Percentiles rank a stretch among this genome's conserved stretches.
Evolutionary conservation across 306 rosid species (phyloP).

Genomic region (Vigna unguiculata): DNA sequence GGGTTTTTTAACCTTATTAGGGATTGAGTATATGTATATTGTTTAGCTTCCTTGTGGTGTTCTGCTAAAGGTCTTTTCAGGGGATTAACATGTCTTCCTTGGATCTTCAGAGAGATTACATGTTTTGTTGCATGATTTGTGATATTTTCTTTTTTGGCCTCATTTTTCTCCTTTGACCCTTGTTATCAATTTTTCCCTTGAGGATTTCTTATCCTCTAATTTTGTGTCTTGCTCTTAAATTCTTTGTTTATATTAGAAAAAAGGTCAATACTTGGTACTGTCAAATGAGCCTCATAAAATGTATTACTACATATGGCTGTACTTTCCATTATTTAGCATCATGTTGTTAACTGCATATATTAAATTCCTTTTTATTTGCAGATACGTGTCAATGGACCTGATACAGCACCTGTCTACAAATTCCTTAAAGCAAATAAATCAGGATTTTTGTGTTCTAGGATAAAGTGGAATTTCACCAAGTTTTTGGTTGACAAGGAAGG

Average conservation of each 20-base stretch:
- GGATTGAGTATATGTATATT: not conserved
- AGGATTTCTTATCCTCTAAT: not conserved
- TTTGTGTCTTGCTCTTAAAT: not conserved
- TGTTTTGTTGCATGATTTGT: not conserved
- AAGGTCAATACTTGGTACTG: not conserved
- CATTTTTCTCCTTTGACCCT: not conserved
- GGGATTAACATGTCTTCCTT: not conserved
- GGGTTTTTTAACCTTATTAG: not conserved
- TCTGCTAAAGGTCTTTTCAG: not conserved
- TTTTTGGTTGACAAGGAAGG: constrained; percentile 83
- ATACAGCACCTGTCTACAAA: constrained; percentile 70
- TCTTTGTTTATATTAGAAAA: not conserved
- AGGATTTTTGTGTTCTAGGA: constrained; percentile 70
- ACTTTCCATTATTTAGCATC: not conserved
- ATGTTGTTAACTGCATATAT: constrained; percentile 22
- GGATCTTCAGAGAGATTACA: not conserved
- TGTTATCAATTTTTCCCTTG: not conserved
- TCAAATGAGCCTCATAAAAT: constrained; percentile 6
- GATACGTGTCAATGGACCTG: constrained; percentile 78
- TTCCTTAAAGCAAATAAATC: constrained; percentile 68
- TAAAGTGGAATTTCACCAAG: constrained; percentile 97
- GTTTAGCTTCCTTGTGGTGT: not conserved
- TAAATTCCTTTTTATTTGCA: constrained; percentile 37
- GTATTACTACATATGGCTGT: not conserved
- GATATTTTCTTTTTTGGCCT: not conserved